These are phyloP conservation scores for Trypanosoma caninum DNA, from an alignment of 208 protist genomes.

Conservation along the genomic window DNA sequence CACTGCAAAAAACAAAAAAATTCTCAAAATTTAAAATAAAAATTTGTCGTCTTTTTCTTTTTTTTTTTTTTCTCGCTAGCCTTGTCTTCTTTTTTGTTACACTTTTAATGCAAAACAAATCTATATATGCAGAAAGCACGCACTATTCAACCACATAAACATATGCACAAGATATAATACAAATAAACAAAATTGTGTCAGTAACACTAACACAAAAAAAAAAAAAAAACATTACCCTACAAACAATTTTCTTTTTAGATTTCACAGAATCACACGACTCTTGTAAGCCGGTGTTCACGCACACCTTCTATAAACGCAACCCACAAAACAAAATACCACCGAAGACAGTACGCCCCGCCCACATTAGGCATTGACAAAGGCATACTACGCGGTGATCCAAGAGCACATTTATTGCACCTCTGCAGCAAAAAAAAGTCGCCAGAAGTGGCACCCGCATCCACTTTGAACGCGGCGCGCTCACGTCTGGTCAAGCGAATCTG, in stretches of 20 bases:
- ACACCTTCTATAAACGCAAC: constrained; percentile 16
- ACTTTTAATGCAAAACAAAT: too few species aligned
- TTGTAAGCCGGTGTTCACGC: not conserved
- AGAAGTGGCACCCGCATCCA: not conserved
- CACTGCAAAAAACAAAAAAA: constrained; percentile 8
- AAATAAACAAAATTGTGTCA: too few species aligned
- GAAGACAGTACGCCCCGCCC: constrained; percentile 19
- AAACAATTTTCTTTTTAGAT: not conserved
- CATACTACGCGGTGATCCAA: not conserved
- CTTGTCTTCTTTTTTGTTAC: too few species aligned
- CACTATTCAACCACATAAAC: too few species aligned
- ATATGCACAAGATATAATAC: too few species aligned
- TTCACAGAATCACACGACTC: too few species aligned
- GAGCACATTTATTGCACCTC: not conserved
- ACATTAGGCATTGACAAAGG: not conserved
- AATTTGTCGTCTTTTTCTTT: not conserved
- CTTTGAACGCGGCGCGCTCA: not conserved
- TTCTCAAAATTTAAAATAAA: not conserved
- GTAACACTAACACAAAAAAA: not conserved
- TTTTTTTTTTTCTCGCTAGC: constrained; percentile 1
- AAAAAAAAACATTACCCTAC: not conserved
- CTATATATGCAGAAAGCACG: too few species aligned
- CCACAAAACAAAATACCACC: constrained; percentile 47
- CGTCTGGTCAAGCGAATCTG: not conserved
- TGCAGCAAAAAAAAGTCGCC: not conserved